phyloP scores from a whole-genome alignment of 768 basidiomycete species.

The Neoboletus subvelutipes region DNA sequence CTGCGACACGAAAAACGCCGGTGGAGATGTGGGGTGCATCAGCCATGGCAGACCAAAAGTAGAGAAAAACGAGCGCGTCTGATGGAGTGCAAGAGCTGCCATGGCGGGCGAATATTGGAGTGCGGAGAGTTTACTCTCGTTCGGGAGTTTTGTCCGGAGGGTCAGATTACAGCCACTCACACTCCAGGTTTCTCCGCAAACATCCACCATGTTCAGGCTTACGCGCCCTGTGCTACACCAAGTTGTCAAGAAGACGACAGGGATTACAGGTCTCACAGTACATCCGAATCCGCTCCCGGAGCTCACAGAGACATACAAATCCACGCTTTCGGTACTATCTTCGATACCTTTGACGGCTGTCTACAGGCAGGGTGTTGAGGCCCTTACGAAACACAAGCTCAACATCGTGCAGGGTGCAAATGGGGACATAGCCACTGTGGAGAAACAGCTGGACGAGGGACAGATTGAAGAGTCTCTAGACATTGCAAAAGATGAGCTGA shows the following conservation, averaged over 20 bases:
- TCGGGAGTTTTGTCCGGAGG: not conserved
- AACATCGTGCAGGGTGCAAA: slow-evolving; percentile 66
- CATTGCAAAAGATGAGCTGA: slow-evolving; percentile 80
- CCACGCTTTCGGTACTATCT: slow-evolving; percentile 68
- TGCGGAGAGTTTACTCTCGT: not conserved
- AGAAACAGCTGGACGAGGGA: slow-evolving; percentile 77
- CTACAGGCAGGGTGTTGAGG: slow-evolving; percentile 88
- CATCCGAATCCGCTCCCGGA: slow-evolving; percentile 84
- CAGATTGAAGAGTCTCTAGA: slow-evolving; percentile 85
- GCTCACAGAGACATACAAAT: slow-evolving; percentile 70
- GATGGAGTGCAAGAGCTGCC: slow-evolving; percentile 41
- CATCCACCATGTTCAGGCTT: slow-evolving; percentile 65
- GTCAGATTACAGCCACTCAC: slow-evolving; percentile 7
- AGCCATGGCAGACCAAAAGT: slow-evolving; percentile 27
- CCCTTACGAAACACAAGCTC: slow-evolving; percentile 78
- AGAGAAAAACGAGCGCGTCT: slow-evolving; percentile 30
- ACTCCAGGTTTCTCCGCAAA: slow-evolving; percentile 16
- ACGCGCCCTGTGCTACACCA: slow-evolving; percentile 70
- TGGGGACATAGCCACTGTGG: slow-evolving; percentile 63
- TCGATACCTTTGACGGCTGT: slow-evolving; percentile 79
- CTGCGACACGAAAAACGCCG: slow-evolving; percentile 25
- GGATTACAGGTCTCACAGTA: slow-evolving; percentile 79
- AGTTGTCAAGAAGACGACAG: slow-evolving; percentile 74
- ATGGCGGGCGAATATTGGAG: slow-evolving; percentile 26
- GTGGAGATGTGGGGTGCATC: slow-evolving; percentile 13